These are phyloP conservation scores for Trypanosoma mega DNA, from an alignment of 208 protist species.

Conservation along the genomic window DNA sequence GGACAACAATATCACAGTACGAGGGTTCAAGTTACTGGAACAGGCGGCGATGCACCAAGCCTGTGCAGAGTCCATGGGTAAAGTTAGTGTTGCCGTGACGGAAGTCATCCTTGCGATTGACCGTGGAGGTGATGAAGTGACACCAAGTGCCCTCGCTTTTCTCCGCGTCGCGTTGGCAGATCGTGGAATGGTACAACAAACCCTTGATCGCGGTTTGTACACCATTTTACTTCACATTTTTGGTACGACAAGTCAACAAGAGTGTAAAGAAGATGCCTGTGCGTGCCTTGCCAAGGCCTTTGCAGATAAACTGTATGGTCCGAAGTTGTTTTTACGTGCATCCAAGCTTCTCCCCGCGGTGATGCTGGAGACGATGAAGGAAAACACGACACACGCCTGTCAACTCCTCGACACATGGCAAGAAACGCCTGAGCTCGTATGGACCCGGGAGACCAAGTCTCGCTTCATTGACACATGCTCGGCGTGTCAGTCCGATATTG, in stretches of 20 bases:
- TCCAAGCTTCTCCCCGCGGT: conserved; percentile 82
- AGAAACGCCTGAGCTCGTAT: conserved; percentile 94
- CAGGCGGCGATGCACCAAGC: conserved; percentile 25
- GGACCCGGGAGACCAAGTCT: conserved; percentile 75
- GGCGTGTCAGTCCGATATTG: conserved; percentile 32
- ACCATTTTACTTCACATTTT: conserved; percentile 62
- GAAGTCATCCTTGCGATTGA: conserved; percentile 22
- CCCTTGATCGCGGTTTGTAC: conserved; percentile 80
- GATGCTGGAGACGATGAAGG: conserved; percentile 91
- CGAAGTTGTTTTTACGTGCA: conserved; percentile 68
- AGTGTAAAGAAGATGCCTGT: conserved; percentile 53
- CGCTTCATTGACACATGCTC: conserved; percentile 37
- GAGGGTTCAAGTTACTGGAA: conserved; percentile 31
- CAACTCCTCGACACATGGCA: conserved; percentile 85
- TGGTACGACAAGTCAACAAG: conserved; percentile 38
- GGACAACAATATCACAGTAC: conserved; percentile 24
- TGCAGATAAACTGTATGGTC: conserved; percentile 87
- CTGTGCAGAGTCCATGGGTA: conserved; percentile 41
- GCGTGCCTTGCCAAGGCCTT: conserved; percentile 49
- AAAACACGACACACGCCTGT: conserved; percentile 71
- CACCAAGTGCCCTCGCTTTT: conserved; percentile 30
- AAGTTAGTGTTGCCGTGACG: conserved; percentile 11
- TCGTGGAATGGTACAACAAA: conserved; percentile 54
- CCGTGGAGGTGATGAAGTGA: conserved; percentile 22
- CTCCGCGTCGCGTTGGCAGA: conserved; percentile 44